A percentile compares a stretch with the other conserved stretches of the same genome.
These are phyloP conservation scores for Vittaforma corneae DNA, from an alignment of 371 early-diverging fungal genomes.

Conservation along the genomic window DNA sequence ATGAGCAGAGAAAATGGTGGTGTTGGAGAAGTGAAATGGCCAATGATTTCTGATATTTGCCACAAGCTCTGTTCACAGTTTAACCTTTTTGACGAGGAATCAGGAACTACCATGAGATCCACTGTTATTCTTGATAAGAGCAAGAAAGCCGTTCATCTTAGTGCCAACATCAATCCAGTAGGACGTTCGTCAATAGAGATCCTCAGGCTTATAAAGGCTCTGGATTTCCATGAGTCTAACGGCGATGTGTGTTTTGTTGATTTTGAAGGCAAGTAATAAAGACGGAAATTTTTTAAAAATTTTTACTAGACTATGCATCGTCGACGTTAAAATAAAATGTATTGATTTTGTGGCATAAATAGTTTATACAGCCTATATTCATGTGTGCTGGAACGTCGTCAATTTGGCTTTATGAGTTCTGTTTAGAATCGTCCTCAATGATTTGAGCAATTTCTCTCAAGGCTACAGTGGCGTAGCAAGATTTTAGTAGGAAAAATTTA, in stretches of 20 bases:
- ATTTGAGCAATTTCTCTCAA: constrained; percentile 79
- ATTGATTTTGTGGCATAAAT: too few relatives aligned
- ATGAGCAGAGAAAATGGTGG: constrained; percentile 73
- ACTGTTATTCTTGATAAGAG: constrained; percentile 81
- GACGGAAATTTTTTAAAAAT: not conserved
- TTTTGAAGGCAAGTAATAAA: constrained; percentile 38
- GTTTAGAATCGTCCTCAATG: too few relatives aligned
- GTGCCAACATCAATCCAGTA: constrained; percentile 70
- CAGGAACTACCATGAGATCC: constrained; percentile 59
- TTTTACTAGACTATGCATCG: too few relatives aligned
- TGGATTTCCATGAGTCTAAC: constrained; percentile 69
- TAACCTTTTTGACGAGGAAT: constrained; percentile 66
- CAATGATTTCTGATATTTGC: constrained; percentile 68
- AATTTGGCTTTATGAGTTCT: too few relatives aligned
- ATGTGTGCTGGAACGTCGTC: too few relatives aligned
- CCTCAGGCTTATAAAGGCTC: constrained; percentile 79
- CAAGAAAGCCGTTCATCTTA: constrained; percentile 65
- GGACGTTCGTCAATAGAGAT: constrained; percentile 86
- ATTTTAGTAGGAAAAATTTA: constrained; percentile 66
- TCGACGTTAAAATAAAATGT: too few relatives aligned
- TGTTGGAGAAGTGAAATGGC: constrained; percentile 62
- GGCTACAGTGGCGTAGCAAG: constrained; percentile 89
- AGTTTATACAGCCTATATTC: too few relatives aligned
- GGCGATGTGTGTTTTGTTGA: constrained; percentile 60
- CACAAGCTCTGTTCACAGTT: constrained; percentile 70